phyloP scores from a whole-genome alignment of 2,329 filamentous ascomycete genomes.

The Cadophora sp. region DNA sequence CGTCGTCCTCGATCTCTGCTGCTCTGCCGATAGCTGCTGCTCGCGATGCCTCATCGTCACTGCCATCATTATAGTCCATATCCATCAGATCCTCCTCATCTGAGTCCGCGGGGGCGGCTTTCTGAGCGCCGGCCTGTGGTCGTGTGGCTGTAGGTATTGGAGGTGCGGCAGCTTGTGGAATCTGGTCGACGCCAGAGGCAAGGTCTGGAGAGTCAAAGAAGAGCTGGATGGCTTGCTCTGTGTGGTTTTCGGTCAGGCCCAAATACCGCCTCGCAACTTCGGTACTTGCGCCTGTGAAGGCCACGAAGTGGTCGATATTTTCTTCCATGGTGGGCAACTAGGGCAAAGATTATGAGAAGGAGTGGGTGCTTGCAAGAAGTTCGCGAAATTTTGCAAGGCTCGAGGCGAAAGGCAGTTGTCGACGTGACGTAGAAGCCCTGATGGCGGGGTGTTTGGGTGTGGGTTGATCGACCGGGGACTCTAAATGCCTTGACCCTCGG shows the following conservation, averaged over 20 bases:
- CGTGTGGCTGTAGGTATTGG: conserved; percentile 41
- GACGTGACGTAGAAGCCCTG: conserved; percentile 22
- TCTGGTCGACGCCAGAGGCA: conserved; percentile 43
- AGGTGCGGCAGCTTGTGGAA: conserved; percentile 35
- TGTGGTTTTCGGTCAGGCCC: conserved; percentile 81
- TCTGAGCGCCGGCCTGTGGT: conserved; percentile 53
- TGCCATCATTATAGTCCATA: conserved; percentile 47
- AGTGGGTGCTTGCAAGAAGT: conserved; percentile 1
- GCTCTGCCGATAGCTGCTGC: conserved; percentile 50
- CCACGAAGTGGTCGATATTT: conserved; percentile 75
- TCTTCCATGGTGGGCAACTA: conserved; percentile 56
- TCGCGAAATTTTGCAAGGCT: neutral
- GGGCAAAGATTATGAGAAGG: conserved; percentile 1
- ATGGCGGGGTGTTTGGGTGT: conserved; percentile 15
- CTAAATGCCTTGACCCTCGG: neutral
- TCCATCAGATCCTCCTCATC: conserved; percentile 71
- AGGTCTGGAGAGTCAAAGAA: conserved; percentile 90
- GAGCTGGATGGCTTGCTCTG: conserved; percentile 85
- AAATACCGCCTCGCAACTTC: conserved; percentile 83
- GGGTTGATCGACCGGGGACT: neutral
- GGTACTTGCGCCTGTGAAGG: conserved; percentile 78
- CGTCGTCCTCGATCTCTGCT: conserved; percentile 82
- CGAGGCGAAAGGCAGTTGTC: neutral
- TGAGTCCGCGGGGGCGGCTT: conserved; percentile 67
- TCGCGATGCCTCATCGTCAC: conserved; percentile 35